Base-by-base conservation (phyloP, 352 stramenopile species). In the Globisporangium abappressorium region DNA sequence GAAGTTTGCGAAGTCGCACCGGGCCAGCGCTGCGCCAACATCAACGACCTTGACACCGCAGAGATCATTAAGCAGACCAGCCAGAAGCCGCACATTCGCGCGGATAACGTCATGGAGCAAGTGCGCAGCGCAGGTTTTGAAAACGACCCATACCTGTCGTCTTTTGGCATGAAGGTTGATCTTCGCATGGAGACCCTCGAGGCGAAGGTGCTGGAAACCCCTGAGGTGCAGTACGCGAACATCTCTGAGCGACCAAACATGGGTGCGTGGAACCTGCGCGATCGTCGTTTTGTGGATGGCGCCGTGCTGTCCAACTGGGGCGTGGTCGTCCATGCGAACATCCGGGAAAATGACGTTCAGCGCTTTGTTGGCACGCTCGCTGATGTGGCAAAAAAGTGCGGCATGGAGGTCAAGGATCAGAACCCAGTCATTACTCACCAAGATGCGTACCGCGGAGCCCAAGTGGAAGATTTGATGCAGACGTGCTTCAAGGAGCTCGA, bases 11-110 rank as follows among this genome's bases (percentile, higher is more conserved):
- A 51, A 51, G 43, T 51, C 43, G 43, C 43, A 51, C 43, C 43
- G 7, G 43, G 43, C 6, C 43, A 51, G 43, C 43, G 43, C 43
- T 51, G 43, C 8, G 18, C 18, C 18, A 51, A 51, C 43, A 51
- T 51, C 43, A 51, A 51, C 7, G 43, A 51, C 18, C 43, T 51
- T 9, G 43, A 51, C 15, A 51, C 43, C 6, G 43, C 43, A 6
- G 43, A 51, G 43, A 51, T 51, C 43, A 51, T 51, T n/a, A 51
- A 51, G 43, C 43, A 51, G 43, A 51, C 43, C 43, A 51, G 43
- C 12, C 43, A 51, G 43, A 51, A 51, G 18, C 43, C 43, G 2
- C 15, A 51, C 7, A 51, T 51, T 24, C 43, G 43, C 43, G 43
- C 2, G 43, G 43, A 24, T 51, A 51, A 51, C 22, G 22, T 51